Percentiles rank a stretch among this genome's conserved stretches.
Conservation (phyloP, 2,329 filamentous ascomycete species). For the Aspergillus japonicus region DNA sequence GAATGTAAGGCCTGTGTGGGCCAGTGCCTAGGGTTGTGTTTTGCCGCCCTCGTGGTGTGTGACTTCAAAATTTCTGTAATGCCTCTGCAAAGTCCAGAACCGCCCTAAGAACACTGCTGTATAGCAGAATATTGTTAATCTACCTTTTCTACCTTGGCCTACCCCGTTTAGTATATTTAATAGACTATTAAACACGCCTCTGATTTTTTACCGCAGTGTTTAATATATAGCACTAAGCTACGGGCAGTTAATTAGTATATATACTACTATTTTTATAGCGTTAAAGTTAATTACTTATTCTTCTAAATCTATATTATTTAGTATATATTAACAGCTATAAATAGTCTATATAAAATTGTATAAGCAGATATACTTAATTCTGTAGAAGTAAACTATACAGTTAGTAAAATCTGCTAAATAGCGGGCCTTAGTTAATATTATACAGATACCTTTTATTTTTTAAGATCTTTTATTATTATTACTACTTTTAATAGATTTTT, state of each 20-base stretch:
- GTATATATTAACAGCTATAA: slow-evolving; percentile 20
- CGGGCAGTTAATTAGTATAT: not conserved
- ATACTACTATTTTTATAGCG: not conserved
- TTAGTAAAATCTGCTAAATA: not conserved
- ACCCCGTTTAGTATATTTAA: slow-evolving; percentile 24
- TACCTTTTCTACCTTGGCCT: slow-evolving; percentile 15
- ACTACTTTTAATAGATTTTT: slow-evolving; percentile 8
- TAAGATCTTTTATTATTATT: slow-evolving; percentile 12
- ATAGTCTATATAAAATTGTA: slow-evolving; percentile 21
- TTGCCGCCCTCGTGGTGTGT: slow-evolving; percentile 16
- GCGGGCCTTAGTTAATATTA: slow-evolving; percentile 7
- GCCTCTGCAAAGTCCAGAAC: slow-evolving; percentile 21
- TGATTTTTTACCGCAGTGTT: slow-evolving; percentile 16
- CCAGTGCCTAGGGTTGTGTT: slow-evolving; percentile 17
- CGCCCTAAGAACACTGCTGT: slow-evolving; percentile 9
- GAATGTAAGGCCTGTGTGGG: slow-evolving; percentile 17
- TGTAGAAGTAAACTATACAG: slow-evolving; percentile 17
- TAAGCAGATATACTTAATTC: slow-evolving; percentile 20
- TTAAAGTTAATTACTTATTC: slow-evolving; percentile 19
- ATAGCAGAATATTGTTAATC: slow-evolving; percentile 4
- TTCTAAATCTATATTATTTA: slow-evolving; percentile 10
- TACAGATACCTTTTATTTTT: slow-evolving; percentile 16
- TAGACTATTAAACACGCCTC: slow-evolving; percentile 21
- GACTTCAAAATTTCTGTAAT: slow-evolving; percentile 23
- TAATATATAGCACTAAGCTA: not conserved